Percentiles rank a stretch among this genome's conserved stretches.
These are phyloP conservation scores for Ceratocystis colombiana DNA, from an alignment of 2,329 filamentous ascomycete genomes.

Conservation along the genomic window DNA sequence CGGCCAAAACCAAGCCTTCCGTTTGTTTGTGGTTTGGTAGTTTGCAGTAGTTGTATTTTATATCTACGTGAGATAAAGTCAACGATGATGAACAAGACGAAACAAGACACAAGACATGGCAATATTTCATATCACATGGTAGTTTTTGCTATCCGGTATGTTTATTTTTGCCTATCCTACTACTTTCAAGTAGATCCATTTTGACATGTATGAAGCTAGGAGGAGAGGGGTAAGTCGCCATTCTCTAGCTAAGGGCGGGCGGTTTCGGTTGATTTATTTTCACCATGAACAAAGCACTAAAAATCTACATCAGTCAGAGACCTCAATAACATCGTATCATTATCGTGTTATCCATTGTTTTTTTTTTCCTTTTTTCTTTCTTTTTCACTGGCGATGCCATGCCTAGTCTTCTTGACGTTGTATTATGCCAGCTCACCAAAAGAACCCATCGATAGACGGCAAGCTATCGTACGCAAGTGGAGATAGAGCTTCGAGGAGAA, in stretches of 20 bases:
- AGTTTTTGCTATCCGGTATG: neutral
- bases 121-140: neutral
- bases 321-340: neutral
- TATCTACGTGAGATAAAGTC: neutral
- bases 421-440: constrained; percentile 13
- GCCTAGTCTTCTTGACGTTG: neutral
- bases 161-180: neutral
- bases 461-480: neutral
- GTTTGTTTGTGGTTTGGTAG: no score
- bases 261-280: neutral
- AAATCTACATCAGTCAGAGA: neutral
- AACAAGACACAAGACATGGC: neutral
- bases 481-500: neutral
- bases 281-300: neutral
- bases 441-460: neutral
- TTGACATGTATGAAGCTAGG: no score
- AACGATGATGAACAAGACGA: neutral
- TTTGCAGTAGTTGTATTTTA: no score
- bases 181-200: neutral
- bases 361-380: neutral
- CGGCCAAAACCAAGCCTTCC: no score
- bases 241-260: no score
- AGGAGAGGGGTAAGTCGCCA: no score
- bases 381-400: neutral
- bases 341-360: neutral